phyloP scores from a whole-genome alignment of 2,329 filamentous ascomycete species.

The Fusarium anguioides region DNA sequence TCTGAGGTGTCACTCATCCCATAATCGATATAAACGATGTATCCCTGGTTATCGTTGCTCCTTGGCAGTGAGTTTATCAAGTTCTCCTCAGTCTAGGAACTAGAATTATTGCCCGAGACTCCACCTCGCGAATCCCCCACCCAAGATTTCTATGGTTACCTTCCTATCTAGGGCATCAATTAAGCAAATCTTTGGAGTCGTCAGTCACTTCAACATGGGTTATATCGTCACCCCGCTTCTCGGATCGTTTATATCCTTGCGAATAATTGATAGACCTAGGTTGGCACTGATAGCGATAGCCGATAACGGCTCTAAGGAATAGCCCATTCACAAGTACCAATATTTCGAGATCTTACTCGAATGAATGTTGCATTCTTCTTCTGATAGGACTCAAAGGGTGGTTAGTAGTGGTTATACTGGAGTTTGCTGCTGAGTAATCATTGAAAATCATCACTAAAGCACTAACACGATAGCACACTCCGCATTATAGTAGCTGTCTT shows the following conservation, averaged over 20 bases:
- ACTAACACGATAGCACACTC: no score
- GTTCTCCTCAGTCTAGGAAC: constrained; percentile 21
- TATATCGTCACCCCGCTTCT: constrained; percentile 7
- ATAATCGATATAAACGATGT: background rate
- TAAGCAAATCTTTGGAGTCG: constrained; percentile 26
- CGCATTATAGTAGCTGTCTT: no score
- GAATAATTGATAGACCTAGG: background rate
- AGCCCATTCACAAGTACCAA: background rate
- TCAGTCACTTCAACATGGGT: background rate
- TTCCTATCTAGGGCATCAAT: constrained; percentile 22
- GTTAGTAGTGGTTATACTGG: no score
- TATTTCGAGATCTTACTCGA: background rate
- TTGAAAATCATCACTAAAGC: no score
- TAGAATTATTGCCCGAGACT: constrained; percentile 23
- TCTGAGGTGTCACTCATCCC: background rate
- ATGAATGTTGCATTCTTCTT: background rate
- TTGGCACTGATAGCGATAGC: background rate
- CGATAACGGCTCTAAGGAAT: background rate
- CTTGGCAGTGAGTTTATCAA: background rate
- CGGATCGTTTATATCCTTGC: background rate
- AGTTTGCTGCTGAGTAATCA: no score
- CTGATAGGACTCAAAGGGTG: no score
- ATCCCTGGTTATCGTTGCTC: background rate
- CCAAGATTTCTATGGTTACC: background rate
- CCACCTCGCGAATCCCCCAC: constrained; percentile 14